phyloP scores from a whole-genome alignment of 176 grass and related monocot species.

The Oryza meridionalis region DNA sequence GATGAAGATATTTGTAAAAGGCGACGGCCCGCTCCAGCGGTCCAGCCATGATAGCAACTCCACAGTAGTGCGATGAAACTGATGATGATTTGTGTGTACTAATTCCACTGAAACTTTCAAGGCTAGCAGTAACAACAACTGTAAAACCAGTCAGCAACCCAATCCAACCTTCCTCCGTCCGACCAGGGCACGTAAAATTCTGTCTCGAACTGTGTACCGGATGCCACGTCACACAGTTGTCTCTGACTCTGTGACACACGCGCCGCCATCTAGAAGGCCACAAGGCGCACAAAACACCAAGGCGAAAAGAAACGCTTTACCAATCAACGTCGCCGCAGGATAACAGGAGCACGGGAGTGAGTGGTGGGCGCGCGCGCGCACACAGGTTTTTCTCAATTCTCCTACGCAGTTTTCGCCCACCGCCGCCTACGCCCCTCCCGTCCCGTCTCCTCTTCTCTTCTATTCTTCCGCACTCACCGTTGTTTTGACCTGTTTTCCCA shows the following conservation, averaged over 20 bases:
- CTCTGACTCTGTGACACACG: too few relatives aligned
- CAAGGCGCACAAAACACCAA: neutral
- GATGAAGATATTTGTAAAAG: neutral
- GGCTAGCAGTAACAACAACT: too few relatives aligned
- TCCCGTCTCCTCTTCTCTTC: too few relatives aligned
- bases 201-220: neutral
- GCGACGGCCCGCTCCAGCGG: too few relatives aligned
- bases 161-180: neutral
- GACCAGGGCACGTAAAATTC: neutral
- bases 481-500: neutral
- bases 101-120: too few relatives aligned
- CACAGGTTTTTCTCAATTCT: neutral
- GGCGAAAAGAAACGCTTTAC: neutral
- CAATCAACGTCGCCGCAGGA: conserved; percentile 3
- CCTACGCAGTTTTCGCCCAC: neutral
- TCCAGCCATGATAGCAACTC: too few relatives aligned
- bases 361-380: neutral
- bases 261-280: conserved; percentile 37
- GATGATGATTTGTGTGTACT: too few relatives aligned
- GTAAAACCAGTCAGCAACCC: too few relatives aligned
- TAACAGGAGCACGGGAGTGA: neutral
- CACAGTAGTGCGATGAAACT: too few relatives aligned
- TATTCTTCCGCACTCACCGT: neutral
- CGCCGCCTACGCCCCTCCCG: neutral
- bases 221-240: conserved; percentile 3